These are phyloP conservation scores for Xylariaceae sp. DNA, from an alignment of 2,329 filamentous ascomycete genomes.

Conservation along the genomic window DNA sequence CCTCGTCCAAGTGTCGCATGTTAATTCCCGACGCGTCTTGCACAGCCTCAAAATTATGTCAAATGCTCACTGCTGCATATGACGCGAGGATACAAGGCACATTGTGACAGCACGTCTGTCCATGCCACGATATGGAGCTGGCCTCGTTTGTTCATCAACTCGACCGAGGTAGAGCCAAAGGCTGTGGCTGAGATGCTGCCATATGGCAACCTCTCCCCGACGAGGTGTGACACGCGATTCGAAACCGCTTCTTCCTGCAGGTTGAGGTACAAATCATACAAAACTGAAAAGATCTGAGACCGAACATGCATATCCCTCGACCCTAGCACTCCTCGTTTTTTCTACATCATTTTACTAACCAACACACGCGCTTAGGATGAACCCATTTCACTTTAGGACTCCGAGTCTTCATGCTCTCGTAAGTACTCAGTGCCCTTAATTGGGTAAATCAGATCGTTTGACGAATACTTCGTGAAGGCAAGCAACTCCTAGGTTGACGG, in stretches of 20 bases:
- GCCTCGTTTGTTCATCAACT: slow-evolving; percentile 35
- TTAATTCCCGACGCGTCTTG: slow-evolving; percentile 20
- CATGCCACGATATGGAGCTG: slow-evolving; percentile 53
- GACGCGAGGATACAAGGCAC: slow-evolving; percentile 13
- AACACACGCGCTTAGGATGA: neutral
- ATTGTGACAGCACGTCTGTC: slow-evolving; percentile 17
- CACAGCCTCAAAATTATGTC: slow-evolving; percentile 1
- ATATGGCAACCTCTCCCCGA: slow-evolving; percentile 5
- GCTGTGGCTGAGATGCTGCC: slow-evolving; percentile 50
- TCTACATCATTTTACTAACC: neutral
- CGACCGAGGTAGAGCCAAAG: slow-evolving; percentile 56
- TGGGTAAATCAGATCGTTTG: too few species aligned
- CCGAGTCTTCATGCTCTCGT: too few species aligned
- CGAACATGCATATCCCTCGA: slow-evolving; percentile 19
- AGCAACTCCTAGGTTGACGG: too few species aligned
- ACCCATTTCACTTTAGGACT: too few species aligned
- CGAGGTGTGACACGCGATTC: slow-evolving; percentile 28
- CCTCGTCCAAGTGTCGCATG: slow-evolving; percentile 20
- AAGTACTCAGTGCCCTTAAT: too few species aligned
- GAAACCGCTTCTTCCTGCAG: slow-evolving; percentile 51
- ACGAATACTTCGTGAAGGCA: too few species aligned
- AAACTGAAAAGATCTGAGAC: slow-evolving; percentile 79
- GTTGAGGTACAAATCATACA: slow-evolving; percentile 46
- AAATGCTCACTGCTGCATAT: slow-evolving; percentile 11
- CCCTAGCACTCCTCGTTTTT: slow-evolving; percentile 1